Evolutionary conservation across 306 rosid species (phyloP), one percentile per base, ranked within the genome.

Genomic region (Gillenia trifoliata): DNA sequence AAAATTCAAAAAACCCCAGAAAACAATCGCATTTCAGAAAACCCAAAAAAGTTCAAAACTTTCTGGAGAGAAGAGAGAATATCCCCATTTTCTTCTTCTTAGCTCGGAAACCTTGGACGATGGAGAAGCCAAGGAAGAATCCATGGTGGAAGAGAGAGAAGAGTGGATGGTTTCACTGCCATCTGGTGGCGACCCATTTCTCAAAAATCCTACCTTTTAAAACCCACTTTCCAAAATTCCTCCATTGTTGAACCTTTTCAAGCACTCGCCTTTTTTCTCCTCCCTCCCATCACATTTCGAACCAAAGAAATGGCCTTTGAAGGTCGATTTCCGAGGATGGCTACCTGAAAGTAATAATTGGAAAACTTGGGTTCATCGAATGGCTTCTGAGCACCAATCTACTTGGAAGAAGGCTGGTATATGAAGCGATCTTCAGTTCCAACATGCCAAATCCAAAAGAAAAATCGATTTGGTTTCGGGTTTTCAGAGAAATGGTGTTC

Each of bases 91-190:
- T n/a, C n/a, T n/a, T n/a, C n/a, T n/a, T n/a, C n/a, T n/a, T n/a
- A 60, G 34, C 64, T 26, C 4, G 4, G 2, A n/a, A n/a, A n/a
- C n/a, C n/a, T n/a, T n/a, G n/a, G n/a, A n/a, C 5, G 64, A 28
- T 31, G 28, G n/a, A n/a, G 47, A 22, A 31, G 5, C 29, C 33
- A n/a, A 50, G 4, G n/a, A 22, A 36, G 66, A 68, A 47, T 36
- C 70, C 56, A 56, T 77, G 4, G 77, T 81, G 43, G 88, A 80
- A 25, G 73, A 45, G 52, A 81, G 80, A 34, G 70, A 83, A 20
- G 82, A 75, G 49, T 3, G 43, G 22, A 83, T 83, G 89, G 72
- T n/a, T 88, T 75, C 80, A 89, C n/a, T n/a, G 64, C 86, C 83
- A 3, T 67, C 38, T 10, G 87, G 84, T 43, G 84, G 83, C 2